Base-by-base conservation (phyloP, 2,329 filamentous ascomycete species). In the Colletotrichum orbiculare region DNA sequence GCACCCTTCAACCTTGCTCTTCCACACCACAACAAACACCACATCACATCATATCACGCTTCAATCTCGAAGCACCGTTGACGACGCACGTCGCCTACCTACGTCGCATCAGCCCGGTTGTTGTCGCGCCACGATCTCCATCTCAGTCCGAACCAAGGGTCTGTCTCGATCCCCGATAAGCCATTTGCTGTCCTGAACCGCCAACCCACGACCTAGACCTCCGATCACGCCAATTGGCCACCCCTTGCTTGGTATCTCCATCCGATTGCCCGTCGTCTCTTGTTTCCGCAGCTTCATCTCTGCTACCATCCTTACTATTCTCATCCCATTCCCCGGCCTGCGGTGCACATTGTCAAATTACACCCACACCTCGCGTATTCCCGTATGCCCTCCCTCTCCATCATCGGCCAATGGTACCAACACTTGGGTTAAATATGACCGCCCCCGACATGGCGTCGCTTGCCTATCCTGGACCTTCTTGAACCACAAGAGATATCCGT, bases 161-260 rank as follows among this genome's bases (percentile, higher is more conserved):
- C 25, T 25, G 25, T 25, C 25, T 25, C 25, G 25, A 25, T 25
- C 4, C 3, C 25, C 25, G 25, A 25, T 25, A 25, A 25, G 25
- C 25, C 25, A 5, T 25, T 4, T 25, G 25, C 25, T 25, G 25
- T 25, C 25, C 25, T 25, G 25, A 25, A n/a, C n/a, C 35, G 7
- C 45, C 43, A 11, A 34, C 25, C 46, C n/a, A 33, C 46, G 46
- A 33, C 46, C 46, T 48, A 4, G 25, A 35, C 37, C 39, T 38
- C 47, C 54, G 52, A 43, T 37, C 25, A 8, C 41, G 15, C 49
- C 38, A 9, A 45, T 50, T 53, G 47, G 41, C 41, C 38, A 53
- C 43, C 52, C 56, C 39, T 25, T 47, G 25, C 53, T 66, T 58
- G 58, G 53, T 53, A 66, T 66, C 63, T 66, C 58, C 62, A 63